These are phyloP conservation scores for Yarrowia hollandica DNA, from an alignment of 805 yeast species.

Conservation along the genomic window DNA sequence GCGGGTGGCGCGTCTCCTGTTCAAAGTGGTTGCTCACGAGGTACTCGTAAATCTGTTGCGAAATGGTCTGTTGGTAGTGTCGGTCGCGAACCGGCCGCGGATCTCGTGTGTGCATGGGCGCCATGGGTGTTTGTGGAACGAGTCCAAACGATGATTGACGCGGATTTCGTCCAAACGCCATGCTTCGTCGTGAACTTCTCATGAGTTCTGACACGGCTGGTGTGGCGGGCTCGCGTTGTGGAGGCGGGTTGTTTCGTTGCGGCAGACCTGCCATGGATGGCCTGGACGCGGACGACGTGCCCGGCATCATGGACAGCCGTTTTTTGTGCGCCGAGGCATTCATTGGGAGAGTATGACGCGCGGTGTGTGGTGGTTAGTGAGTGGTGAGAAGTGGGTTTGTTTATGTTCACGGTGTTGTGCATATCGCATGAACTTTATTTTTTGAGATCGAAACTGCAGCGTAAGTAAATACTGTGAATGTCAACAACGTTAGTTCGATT, in stretches of 20 bases:
- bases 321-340: conserved; percentile 28
- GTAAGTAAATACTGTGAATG: too few relatives aligned
- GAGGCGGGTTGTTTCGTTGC: conserved; percentile 24
- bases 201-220: conserved; percentile 18
- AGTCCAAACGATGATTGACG: conserved; percentile 16
- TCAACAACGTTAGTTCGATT: too few relatives aligned
- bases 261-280: conserved; percentile 25
- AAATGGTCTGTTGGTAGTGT: conserved; percentile 62
- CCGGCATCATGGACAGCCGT: conserved; percentile 29
- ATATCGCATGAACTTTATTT: conserved; percentile 6
- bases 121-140: conserved; percentile 23
- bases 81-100: conserved; percentile 78
- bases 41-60: conserved; percentile 67
- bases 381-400: conserved; percentile 23
- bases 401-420: conserved; percentile 24
- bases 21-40: conserved; percentile 66
- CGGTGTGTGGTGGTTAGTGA: neutral
- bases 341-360: conserved; percentile 3
- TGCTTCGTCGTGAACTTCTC: conserved; percentile 17
- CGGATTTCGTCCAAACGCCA: conserved; percentile 14
- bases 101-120: conserved; percentile 44
- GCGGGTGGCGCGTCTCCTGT: conserved; percentile 67
- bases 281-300: conserved; percentile 26
- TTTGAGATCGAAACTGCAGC: too few relatives aligned
- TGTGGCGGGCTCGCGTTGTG: conserved; percentile 19